Evolutionary conservation across 176 grass and related monocot genomes (phyloP), one percentile per base, ranked within the genome.

Genomic region (Coix lacrymajobi): DNA sequence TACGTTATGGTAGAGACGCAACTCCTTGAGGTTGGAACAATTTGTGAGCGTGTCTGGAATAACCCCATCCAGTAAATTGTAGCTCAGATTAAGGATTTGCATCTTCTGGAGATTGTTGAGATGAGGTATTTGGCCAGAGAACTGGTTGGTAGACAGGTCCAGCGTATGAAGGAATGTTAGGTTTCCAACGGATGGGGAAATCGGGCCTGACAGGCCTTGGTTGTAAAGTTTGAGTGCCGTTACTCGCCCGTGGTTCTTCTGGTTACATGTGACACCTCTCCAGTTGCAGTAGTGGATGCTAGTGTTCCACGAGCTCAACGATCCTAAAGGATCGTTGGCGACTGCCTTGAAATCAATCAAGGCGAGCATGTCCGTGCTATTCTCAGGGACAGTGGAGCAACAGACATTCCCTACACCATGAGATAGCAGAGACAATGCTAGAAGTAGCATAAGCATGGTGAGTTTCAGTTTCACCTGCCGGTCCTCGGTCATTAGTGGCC

Each of bases 161-260:
- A 85, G 52, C 0, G 0, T 62, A 1, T 2, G 2, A 19, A 85
- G 75, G 1, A 37, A 49, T 1, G 75, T 85, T 0, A 85, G 28
- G 28, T 78, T 85, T 1, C 64, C 83, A 8, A 85, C 6, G 4
- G 74, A 78, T 5, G 49, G 4, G 4, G 19, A 0, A 14, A 85
- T 85, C 1, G 25, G 7, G 1, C 73, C 62, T 0, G 11, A 0
- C 19, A 85, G 2, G 26, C 3, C 6, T 8, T 1, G 15, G 0
- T 0, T 1, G 0, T 0, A 0, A 12, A 82, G 36, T 0, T 31
- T 4, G 5, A 81, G 9, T 2, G 0, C 5, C 0, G 5, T 15
- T 5, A 81, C 46, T 2, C 38, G 37, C 14, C 16, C 11, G 1
- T 11, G 37, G 36, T 71, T 61, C 60, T 0, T 32, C 10, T 0